phyloP scores from a whole-genome alignment of 2,329 filamentous ascomycete species.

The Coleophoma cylindrospora region DNA sequence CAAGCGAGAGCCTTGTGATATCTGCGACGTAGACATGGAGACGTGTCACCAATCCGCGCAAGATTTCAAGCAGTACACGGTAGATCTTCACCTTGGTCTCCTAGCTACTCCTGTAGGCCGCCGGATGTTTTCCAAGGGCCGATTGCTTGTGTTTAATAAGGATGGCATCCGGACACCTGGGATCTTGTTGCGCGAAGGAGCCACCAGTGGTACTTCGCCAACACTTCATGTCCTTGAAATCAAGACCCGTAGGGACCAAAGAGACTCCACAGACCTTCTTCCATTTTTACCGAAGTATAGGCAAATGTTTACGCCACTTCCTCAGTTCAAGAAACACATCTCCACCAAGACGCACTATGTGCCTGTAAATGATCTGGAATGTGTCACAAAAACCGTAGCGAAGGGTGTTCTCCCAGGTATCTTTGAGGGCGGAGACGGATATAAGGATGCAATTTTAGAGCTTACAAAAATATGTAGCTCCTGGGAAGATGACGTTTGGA shows the following conservation, averaged over 20 bases:
- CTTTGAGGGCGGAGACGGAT: slow-evolving; percentile 46
- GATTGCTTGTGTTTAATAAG: slow-evolving; percentile 79
- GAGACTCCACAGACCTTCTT: slow-evolving; percentile 78
- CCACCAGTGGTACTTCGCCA: slow-evolving; percentile 58
- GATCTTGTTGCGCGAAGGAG: slow-evolving; percentile 72
- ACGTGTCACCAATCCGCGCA: slow-evolving; percentile 77
- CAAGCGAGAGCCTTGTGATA: slow-evolving; percentile 76
- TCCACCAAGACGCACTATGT: slow-evolving; percentile 64
- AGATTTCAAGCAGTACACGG: slow-evolving; percentile 73
- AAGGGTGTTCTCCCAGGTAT: slow-evolving; percentile 56
- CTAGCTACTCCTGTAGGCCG: slow-evolving; percentile 78
- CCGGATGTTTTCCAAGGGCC: slow-evolving; percentile 69
- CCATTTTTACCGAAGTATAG: slow-evolving; percentile 75
- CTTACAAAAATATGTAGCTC: slow-evolving; percentile 64
- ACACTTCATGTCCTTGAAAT: slow-evolving; percentile 77
- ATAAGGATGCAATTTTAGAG: slow-evolving; percentile 56
- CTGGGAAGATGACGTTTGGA: slow-evolving; percentile 73
- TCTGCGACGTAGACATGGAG: slow-evolving; percentile 78
- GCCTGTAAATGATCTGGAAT: slow-evolving; percentile 75
- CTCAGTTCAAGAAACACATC: slow-evolving; percentile 62
- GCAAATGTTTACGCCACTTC: slow-evolving; percentile 60
- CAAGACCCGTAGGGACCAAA: slow-evolving; percentile 58
- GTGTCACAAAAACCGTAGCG: slow-evolving; percentile 66
- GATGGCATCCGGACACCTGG: slow-evolving; percentile 80
- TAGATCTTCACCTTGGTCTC: slow-evolving; percentile 72